These are phyloP conservation scores for Tanacetum coccineum DNA, from an alignment of 129 eudicot species.

Conservation along the genomic window DNA sequence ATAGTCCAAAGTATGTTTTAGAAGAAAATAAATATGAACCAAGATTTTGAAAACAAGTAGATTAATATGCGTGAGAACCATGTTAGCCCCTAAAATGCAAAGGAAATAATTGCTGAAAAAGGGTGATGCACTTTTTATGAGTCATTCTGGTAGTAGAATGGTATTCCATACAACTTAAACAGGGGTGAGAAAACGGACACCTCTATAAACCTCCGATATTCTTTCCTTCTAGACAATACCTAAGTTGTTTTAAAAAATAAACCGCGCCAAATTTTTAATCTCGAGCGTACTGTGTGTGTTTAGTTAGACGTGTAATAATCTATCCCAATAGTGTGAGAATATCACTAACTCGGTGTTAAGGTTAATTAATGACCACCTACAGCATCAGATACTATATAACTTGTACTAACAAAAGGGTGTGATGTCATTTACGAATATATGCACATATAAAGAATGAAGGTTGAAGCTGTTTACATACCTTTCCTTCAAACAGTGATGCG, in stretches of 20 bases:
- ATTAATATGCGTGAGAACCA: neutral
- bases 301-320: neutral
- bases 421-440: neutral
- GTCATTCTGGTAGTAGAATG: neutral
- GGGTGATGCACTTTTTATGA: neutral
- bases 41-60: no score
- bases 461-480: constrained; percentile 44
- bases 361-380: neutral
- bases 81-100: neutral
- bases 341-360: neutral
- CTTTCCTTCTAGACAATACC: neutral
- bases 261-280: no score
- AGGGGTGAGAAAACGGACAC: neutral
- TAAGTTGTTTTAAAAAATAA: no score
- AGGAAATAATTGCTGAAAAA: neutral
- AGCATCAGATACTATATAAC: neutral
- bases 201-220: neutral
- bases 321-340: constrained; percentile 6
- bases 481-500: constrained; percentile 96
- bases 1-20: no score
- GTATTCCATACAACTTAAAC: neutral
- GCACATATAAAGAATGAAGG: neutral
- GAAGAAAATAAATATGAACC: no score
- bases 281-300: neutral
- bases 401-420: neutral